Conservation (phyloP, 2,329 filamentous ascomycete genomes). For the Curvularia sp. region DNA sequence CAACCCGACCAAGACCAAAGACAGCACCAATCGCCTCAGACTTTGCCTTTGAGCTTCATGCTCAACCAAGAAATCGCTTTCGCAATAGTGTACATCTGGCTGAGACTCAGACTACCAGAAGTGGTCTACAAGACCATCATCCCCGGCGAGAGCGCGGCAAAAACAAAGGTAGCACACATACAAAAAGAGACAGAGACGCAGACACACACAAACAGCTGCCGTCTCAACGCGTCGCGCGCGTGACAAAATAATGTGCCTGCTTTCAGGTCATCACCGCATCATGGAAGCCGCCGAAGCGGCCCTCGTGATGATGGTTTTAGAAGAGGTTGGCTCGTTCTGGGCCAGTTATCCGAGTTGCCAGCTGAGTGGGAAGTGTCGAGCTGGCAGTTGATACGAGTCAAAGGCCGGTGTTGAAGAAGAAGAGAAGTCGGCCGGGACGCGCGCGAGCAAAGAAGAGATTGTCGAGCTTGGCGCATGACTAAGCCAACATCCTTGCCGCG, state of each 20-base stretch:
- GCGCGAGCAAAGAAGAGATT: constrained; percentile 31
- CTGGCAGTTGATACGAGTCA: constrained; percentile 77
- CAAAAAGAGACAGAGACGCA: constrained; percentile 22
- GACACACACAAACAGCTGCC: constrained; percentile 10
- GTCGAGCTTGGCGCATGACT: constrained; percentile 23
- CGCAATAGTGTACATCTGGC: constrained; percentile 46
- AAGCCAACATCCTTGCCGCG: constrained; percentile 26
- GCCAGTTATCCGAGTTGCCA: constrained; percentile 75
- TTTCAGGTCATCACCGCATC: constrained; percentile 73
- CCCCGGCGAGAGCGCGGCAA: constrained; percentile 23
- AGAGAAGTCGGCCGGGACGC: constrained; percentile 10
- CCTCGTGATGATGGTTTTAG: constrained; percentile 86
- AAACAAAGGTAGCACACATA: constrained; percentile 29
- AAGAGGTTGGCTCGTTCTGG: constrained; percentile 72
- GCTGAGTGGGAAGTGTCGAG: constrained; percentile 64
- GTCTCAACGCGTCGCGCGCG: constrained; percentile 32
- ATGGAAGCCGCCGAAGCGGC: constrained; percentile 66
- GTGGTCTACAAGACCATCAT: constrained; percentile 47
- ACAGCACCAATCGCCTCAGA: constrained; percentile 33
- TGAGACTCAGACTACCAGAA: constrained; percentile 52
- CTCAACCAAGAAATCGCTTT: constrained; percentile 45
- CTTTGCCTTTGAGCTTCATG: constrained; percentile 48
- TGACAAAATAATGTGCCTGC: constrained; percentile 62
- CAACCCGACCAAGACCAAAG: neutral
- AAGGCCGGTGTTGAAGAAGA: constrained; percentile 63